A percentile compares a stretch with the other conserved stretches of the same genome.
These are phyloP conservation scores for Lichtheimia corymbifera DNA, from an alignment of 371 early-diverging fungal genomes.

Conservation along the genomic window DNA sequence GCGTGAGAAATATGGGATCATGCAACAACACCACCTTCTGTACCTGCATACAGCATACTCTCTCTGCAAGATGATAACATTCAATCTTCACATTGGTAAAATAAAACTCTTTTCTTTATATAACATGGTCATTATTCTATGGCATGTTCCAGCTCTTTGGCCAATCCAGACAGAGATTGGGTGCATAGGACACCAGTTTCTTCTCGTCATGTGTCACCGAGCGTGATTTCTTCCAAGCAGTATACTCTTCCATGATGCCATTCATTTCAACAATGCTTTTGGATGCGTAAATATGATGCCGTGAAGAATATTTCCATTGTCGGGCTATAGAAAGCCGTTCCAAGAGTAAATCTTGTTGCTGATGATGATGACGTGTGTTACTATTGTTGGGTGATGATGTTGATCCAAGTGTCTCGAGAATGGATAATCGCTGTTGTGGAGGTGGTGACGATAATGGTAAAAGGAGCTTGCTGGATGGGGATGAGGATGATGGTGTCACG, in stretches of 20 bases:
- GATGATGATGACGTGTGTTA: neutral
- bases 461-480: neutral
- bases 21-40: no score
- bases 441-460: neutral
- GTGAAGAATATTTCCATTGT: conserved; percentile 9
- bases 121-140: no score
- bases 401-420: neutral
- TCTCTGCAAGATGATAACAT: no score
- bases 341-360: neutral
- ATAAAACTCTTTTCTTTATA: no score
- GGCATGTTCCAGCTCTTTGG: neutral
- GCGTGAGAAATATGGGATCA: no score
- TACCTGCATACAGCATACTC: no score
- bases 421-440: neutral
- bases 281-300: conserved; percentile 8
- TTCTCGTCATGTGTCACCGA: neutral
- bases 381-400: no score
- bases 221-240: neutral
- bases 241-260: neutral
- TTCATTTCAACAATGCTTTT: conserved; percentile 10
- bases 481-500: neutral
- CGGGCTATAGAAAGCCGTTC: neutral
- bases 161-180: neutral
- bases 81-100: no score
- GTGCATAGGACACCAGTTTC: neutral